Percentiles rank a stretch among this genome's conserved stretches.
Evolutionary conservation across 805 yeast genomes (phyloP).

Genomic region (Cyberlindnera xylosilytica): DNA sequence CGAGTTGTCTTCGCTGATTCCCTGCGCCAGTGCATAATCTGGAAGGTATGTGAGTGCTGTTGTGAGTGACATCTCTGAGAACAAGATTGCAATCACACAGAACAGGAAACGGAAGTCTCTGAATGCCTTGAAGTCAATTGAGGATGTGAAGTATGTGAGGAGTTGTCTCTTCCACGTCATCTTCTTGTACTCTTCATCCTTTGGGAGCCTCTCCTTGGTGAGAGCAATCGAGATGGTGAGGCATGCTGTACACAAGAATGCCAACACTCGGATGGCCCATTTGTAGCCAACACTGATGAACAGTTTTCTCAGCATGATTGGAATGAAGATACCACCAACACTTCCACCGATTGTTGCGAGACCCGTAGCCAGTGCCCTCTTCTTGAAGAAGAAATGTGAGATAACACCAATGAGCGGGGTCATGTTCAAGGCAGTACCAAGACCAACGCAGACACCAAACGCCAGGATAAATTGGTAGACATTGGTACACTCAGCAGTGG

Average conservation of each 20-base stretch:
- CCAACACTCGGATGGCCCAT: constrained; percentile 59
- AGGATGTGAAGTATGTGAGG: constrained; percentile 16
- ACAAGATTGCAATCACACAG: constrained; percentile 33
- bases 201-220: constrained; percentile 43
- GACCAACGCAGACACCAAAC: constrained; percentile 54
- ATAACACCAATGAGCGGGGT: constrained; percentile 60
- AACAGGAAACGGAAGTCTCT: constrained; percentile 34
- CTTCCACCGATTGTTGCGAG: constrained; percentile 53
- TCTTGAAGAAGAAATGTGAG: constrained; percentile 62
- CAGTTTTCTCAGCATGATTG: constrained; percentile 48
- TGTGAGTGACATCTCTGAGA: constrained; percentile 33
- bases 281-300: constrained; percentile 49
- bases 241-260: constrained; percentile 43
- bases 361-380: constrained; percentile 56
- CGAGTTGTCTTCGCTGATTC: constrained; percentile 37
- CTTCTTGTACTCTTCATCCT: constrained; percentile 26
- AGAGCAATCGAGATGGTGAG: constrained; percentile 33
- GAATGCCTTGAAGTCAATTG: constrained; percentile 29
- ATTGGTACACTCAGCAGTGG: constrained; percentile 48
- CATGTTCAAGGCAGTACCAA: constrained; percentile 58
- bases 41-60: constrained; percentile 47
- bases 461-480: constrained; percentile 62
- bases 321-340: constrained; percentile 56
- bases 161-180: constrained; percentile 26
- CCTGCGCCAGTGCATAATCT: constrained; percentile 46